Percentiles rank a stretch among this genome's conserved stretches.
Conservation (phyloP, 2,329 filamentous ascomycete species). For the Arthrobotrys entomopaga region DNA sequence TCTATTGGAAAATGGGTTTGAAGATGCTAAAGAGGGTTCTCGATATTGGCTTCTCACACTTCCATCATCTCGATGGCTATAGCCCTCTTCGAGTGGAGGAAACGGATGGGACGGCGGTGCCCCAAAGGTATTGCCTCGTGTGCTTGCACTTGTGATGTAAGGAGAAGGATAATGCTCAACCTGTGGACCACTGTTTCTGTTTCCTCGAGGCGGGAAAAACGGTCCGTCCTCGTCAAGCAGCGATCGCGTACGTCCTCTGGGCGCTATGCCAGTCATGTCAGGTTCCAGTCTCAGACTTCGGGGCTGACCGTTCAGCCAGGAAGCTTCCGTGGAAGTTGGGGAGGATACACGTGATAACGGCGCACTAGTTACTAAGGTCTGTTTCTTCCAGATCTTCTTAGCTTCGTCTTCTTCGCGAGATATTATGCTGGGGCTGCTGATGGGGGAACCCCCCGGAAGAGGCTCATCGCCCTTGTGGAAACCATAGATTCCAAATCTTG, state of each 20-base stretch:
- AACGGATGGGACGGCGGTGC: conserved; percentile 39
- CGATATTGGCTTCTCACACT: conserved; percentile 51
- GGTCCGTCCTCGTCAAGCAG: conserved; percentile 44
- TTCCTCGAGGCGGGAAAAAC: conserved; percentile 43
- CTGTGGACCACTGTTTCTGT: conserved; percentile 7
- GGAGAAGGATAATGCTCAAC: conserved; percentile 47
- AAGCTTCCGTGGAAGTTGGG: conserved; percentile 41
- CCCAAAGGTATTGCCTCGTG: conserved; percentile 36
- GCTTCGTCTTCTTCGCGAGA: conserved; percentile 48
- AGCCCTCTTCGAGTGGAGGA: conserved; percentile 41
- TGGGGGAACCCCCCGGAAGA: conserved; percentile 44
- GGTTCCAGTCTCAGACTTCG: conserved; percentile 44
- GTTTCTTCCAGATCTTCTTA: conserved; percentile 53
- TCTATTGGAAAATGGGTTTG: conserved; percentile 48
- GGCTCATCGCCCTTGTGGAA: conserved; percentile 32
- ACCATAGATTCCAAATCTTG: conserved; percentile 53
- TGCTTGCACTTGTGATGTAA: conserved; percentile 37
- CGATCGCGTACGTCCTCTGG: conserved; percentile 26
- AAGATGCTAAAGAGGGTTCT: conserved; percentile 46
- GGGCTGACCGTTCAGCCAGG: conserved; percentile 23
- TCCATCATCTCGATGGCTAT: conserved; percentile 41
- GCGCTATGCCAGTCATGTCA: conserved; percentile 26
- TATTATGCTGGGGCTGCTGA: conserved; percentile 49
- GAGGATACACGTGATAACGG: conserved; percentile 47
- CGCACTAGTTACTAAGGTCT: conserved; percentile 47